Evolutionary conservation across 1,284 basidiomycete genomes (phyloP).

Genomic region (Moesziomyces sp.): DNA sequence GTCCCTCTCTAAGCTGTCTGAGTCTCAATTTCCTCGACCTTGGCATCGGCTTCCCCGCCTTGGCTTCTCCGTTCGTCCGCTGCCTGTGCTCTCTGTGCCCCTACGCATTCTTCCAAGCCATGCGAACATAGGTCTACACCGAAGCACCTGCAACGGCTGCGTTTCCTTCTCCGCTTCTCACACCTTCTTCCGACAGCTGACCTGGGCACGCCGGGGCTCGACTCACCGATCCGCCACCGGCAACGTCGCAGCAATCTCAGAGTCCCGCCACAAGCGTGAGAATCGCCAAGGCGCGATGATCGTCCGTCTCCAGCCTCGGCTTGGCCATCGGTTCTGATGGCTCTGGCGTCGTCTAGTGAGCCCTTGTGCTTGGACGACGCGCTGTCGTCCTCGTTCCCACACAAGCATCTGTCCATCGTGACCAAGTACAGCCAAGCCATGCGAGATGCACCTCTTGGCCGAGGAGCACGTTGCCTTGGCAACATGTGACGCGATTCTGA

Average conservation of each 20-base stretch:
- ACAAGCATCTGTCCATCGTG: not conserved
- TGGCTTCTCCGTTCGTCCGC: not conserved
- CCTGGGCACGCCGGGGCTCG: too few relatives aligned
- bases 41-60: not conserved
- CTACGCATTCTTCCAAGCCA: not conserved
- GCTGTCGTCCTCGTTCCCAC: too few relatives aligned
- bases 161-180: not conserved
- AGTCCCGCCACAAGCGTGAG: not conserved
- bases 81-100: too few relatives aligned
- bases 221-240: too few relatives aligned
- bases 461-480: not conserved
- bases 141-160: too few relatives aligned
- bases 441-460: too few relatives aligned
- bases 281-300: constrained; percentile 3
- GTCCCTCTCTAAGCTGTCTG: not conserved
- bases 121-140: not conserved
- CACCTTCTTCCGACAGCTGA: not conserved
- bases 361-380: not conserved
- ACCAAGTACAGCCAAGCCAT: not conserved
- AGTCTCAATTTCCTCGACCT: not conserved
- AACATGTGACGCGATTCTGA: not conserved
- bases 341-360: not conserved
- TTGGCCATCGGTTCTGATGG: not conserved
- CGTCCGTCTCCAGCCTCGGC: too few relatives aligned
- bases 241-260: too few relatives aligned